phyloP scores from a whole-genome alignment of 75 land plant species.

The Ceratopteris richardii region DNA sequence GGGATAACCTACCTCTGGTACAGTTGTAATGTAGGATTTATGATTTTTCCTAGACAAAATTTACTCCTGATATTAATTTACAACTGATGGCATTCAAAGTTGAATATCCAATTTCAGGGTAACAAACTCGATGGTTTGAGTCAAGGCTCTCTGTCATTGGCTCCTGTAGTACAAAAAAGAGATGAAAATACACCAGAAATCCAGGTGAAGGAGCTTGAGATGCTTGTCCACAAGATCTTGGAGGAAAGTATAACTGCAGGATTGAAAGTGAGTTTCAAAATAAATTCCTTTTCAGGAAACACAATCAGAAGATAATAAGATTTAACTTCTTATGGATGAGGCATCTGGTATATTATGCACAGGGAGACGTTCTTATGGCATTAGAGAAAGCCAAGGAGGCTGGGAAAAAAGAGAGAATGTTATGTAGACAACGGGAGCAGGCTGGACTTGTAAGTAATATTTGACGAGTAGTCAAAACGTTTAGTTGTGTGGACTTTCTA shows the following conservation, averaged over 20 bases:
- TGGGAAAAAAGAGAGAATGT: slow-evolving; percentile 25
- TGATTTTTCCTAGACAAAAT: too few species aligned
- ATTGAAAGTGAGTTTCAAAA: slow-evolving; percentile 11
- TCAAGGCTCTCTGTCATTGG: slow-evolving; percentile 13
- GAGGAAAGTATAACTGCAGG: slow-evolving; percentile 36
- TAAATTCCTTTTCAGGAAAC: too few species aligned
- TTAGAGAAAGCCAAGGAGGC: slow-evolving; percentile 37
- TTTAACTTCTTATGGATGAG: too few species aligned
- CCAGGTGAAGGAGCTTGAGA: slow-evolving; percentile 26
- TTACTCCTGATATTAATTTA: too few species aligned
- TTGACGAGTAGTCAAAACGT: not conserved
- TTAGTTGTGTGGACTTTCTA: not conserved
- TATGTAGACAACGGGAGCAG: slow-evolving; percentile 31
- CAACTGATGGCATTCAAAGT: too few species aligned
- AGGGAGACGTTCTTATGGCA: slow-evolving; percentile 29
- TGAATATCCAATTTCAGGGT: slow-evolving; percentile 28
- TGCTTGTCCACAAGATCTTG: slow-evolving; percentile 28
- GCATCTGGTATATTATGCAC: slow-evolving; percentile 1
- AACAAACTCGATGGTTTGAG: slow-evolving; percentile 25
- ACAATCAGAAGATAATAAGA: too few species aligned
- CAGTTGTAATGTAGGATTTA: too few species aligned
- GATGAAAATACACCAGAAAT: slow-evolving; percentile 27
- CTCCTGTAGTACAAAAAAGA: slow-evolving; percentile 14
- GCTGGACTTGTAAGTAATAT: slow-evolving; percentile 25
- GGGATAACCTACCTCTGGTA: too few species aligned